A percentile compares a stretch with the other conserved stretches of the same genome.
Evolutionary conservation across 192 early-diverging fungal genomes (phyloP).

Genomic region (Coemansia nantahalensis): DNA sequence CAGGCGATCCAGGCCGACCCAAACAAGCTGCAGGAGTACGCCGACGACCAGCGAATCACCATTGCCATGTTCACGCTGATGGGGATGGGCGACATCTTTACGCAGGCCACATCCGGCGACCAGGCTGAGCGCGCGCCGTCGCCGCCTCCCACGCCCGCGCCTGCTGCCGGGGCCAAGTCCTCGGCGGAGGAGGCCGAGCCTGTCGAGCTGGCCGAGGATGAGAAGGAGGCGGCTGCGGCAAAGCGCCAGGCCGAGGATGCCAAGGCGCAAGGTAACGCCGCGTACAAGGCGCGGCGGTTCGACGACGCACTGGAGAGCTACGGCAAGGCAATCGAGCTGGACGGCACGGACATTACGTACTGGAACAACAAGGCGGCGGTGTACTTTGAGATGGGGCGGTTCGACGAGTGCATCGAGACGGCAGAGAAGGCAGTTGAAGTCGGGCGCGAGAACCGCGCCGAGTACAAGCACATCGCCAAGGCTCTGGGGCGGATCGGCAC

Average conservation of each 20-base stretch:
- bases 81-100: slow-evolving; percentile 60
- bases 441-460: slow-evolving; percentile 86
- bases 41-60: slow-evolving; percentile 84
- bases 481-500: slow-evolving; percentile 89
- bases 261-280: slow-evolving; percentile 86
- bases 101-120: slow-evolving; percentile 33
- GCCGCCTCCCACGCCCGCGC: slow-evolving; percentile 12
- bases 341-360: slow-evolving; percentile 87
- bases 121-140: slow-evolving; percentile 5
- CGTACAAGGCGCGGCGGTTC: slow-evolving; percentile 93
- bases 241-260: slow-evolving; percentile 69
- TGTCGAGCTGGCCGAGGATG: slow-evolving; percentile 45
- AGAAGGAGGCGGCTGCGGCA: slow-evolving; percentile 60
- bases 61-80: slow-evolving; percentile 70
- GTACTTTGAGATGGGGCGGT: slow-evolving; percentile 90
- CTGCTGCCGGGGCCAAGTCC: slow-evolving; percentile 15
- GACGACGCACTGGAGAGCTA: slow-evolving; percentile 88
- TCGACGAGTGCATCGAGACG: slow-evolving; percentile 88
- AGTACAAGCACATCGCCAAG: slow-evolving; percentile 96
- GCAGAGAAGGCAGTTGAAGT: slow-evolving; percentile 90
- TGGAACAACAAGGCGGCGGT: slow-evolving; percentile 97
- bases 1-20: slow-evolving; percentile 75
- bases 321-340: slow-evolving; percentile 84
- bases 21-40: slow-evolving; percentile 61
- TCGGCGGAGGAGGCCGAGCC: slow-evolving; percentile 47